phyloP scores from a whole-genome alignment of 768 basidiomycete genomes.

The Podaxis mareebaensis region DNA sequence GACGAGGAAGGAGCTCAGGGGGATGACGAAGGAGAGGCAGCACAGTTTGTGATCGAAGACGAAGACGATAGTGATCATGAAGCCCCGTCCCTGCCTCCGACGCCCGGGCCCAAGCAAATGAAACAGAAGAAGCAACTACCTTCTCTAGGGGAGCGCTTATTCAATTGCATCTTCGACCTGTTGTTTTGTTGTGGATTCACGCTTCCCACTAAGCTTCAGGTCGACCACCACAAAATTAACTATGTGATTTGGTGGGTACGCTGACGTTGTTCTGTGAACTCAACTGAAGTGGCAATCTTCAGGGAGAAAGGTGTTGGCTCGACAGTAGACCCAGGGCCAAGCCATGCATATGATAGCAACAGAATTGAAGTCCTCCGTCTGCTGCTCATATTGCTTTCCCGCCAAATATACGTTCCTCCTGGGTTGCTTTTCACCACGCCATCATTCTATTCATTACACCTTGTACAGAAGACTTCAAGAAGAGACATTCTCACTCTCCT shows the following conservation, averaged over 20 bases:
- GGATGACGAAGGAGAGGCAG: constrained; percentile 24
- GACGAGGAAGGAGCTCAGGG: constrained; percentile 24
- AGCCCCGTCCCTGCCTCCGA: constrained; percentile 26
- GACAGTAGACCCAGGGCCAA: constrained; percentile 68
- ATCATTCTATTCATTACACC: constrained; percentile 74
- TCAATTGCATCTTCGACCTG: constrained; percentile 79
- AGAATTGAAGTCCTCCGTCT: constrained; percentile 90
- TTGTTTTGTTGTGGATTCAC: constrained; percentile 95
- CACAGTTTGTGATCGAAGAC: constrained; percentile 89
- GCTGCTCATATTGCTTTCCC: constrained; percentile 83
- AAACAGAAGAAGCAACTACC: constrained; percentile 53
- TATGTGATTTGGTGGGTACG: constrained; percentile 83
- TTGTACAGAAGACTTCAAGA: constrained; percentile 74
- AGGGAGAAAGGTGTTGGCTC: constrained; percentile 98
- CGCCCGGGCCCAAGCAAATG: constrained; percentile 19
- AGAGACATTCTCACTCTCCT: constrained; percentile 88
- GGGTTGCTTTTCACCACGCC: constrained; percentile 69
- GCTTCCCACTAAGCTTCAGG: constrained; percentile 72
- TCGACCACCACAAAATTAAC: constrained; percentile 80
- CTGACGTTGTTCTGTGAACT: not conserved
- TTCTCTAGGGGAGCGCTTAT: constrained; percentile 80
- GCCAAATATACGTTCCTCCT: constrained; percentile 84
- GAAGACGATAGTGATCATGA: constrained; percentile 57
- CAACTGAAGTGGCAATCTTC: constrained; percentile 14
- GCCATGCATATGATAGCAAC: constrained; percentile 69